Evolutionary conservation across 257 asterid genomes (phyloP).

Genomic region (Petrea volubilis): DNA sequence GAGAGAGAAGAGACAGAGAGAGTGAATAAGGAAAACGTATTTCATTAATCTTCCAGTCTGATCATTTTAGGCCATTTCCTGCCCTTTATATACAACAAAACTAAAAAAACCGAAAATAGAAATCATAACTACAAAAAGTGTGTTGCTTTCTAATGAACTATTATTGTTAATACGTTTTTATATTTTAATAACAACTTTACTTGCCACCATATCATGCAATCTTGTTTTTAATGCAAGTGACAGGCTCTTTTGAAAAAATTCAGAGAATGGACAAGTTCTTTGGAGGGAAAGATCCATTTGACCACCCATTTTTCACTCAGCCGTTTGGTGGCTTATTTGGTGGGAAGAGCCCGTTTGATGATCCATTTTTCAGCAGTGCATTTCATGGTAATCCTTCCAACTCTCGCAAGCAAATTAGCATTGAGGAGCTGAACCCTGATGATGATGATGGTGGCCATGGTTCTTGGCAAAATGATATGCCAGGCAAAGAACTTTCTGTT

Average conservation of each 20-base stretch:
- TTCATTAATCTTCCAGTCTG: no score
- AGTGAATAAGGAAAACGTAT: no score
- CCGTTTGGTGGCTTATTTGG: constrained; percentile 56
- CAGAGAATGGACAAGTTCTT: constrained; percentile 55
- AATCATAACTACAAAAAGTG: no score
- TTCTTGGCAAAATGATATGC: constrained; percentile 30
- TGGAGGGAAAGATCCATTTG: constrained; percentile 81
- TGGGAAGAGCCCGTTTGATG: constrained; percentile 46
- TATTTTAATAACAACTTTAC: no score
- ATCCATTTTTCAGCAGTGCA: constrained; percentile 38
- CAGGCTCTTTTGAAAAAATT: neutral
- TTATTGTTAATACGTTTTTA: no score
- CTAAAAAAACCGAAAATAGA: no score
- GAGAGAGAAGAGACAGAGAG: no score
- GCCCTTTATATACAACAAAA: no score
- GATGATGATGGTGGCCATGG: constrained; percentile 37
- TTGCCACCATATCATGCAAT: no score
- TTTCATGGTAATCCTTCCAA: constrained; percentile 37
- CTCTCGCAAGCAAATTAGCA: constrained; percentile 44
- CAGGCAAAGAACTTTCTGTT: constrained; percentile 45
- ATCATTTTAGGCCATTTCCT: no score
- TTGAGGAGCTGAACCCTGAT: constrained; percentile 69
- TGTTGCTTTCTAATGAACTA: no score
- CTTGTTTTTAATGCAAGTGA: neutral
- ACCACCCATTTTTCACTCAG: constrained; percentile 70